These are phyloP conservation scores for Sanghuangporus sanghuang DNA, from an alignment of 1,284 basidiomycete genomes.

Conservation along the genomic window DNA sequence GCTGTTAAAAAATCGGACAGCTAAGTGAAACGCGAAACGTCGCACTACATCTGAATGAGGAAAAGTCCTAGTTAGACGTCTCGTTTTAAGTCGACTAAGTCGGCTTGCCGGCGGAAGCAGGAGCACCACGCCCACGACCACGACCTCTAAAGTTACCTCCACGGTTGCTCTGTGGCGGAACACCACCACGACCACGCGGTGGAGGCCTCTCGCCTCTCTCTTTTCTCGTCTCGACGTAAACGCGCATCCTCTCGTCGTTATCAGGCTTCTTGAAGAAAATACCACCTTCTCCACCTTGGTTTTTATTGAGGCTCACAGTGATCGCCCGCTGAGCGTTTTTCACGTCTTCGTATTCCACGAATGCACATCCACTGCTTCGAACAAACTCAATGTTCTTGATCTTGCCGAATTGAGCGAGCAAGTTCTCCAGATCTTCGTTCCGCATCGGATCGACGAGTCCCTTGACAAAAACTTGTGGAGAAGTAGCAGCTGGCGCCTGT, in stretches of 20 bases:
- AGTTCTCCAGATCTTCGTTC: slow-evolving; percentile 50
- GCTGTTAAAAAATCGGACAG: slow-evolving; percentile 5
- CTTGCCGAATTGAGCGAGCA: slow-evolving; percentile 67
- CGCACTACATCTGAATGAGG: not conserved
- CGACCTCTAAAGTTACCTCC: slow-evolving; percentile 11
- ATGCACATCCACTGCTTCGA: slow-evolving; percentile 86
- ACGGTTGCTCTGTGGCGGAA: slow-evolving; percentile 13
- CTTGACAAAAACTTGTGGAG: slow-evolving; percentile 84
- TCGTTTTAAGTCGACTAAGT: not conserved
- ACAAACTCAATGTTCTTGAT: slow-evolving; percentile 90
- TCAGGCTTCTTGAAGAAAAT: slow-evolving; percentile 56
- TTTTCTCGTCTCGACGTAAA: slow-evolving; percentile 46
- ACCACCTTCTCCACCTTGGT: slow-evolving; percentile 84
- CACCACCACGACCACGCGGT: slow-evolving; percentile 19
- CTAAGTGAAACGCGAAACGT: not conserved
- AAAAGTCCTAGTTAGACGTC: not conserved
- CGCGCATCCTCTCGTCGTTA: slow-evolving; percentile 17
- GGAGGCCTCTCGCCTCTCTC: slow-evolving; percentile 38
- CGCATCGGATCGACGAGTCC: slow-evolving; percentile 72
- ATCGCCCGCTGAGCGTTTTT: slow-evolving; percentile 87
- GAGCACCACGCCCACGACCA: slow-evolving; percentile 7
- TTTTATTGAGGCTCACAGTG: slow-evolving; percentile 54
- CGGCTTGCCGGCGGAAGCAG: slow-evolving; percentile 3
- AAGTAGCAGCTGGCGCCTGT: slow-evolving; percentile 59
- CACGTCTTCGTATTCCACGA: slow-evolving; percentile 81